Conservation (phyloP, 2,329 filamentous ascomycete genomes). For the Botrytis byssoidea region DNA sequence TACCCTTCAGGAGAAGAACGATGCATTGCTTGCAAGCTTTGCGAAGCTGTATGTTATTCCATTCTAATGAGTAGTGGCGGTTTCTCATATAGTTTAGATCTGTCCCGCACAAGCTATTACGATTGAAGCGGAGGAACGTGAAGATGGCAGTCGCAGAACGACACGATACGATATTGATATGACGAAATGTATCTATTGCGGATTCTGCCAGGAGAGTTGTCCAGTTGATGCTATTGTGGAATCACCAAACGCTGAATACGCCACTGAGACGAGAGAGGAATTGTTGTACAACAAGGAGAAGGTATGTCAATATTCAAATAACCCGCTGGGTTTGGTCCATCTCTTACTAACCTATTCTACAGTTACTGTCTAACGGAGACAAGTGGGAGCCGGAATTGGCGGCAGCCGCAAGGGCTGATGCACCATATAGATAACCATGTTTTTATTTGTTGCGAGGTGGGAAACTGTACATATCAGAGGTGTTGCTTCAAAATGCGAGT, state of each 20-base stretch:
- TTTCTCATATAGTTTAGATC: constrained; percentile 51
- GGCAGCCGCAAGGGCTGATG: constrained; percentile 86
- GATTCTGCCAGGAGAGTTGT: constrained; percentile 98
- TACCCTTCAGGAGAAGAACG: constrained; percentile 98
- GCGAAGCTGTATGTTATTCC: constrained; percentile 68
- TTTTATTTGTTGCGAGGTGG: constrained; percentile 14
- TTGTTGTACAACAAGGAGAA: constrained; percentile 93
- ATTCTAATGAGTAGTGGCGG: not conserved
- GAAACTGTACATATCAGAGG: constrained; percentile 20
- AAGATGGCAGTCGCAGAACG: constrained; percentile 90
- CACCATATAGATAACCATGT: constrained; percentile 74
- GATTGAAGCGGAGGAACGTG: constrained; percentile 97
- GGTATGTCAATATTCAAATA: constrained; percentile 46
- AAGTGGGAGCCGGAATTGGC: constrained; percentile 98
- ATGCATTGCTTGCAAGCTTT: constrained; percentile 99
- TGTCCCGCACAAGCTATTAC: constrained; percentile 98
- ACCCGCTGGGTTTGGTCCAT: no score
- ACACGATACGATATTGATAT: constrained; percentile 99
- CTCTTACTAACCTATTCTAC: constrained; percentile 42
- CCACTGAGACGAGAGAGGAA: constrained; percentile 82
- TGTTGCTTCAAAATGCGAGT: constrained; percentile 14
- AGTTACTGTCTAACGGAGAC: constrained; percentile 83
- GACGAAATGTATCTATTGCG: constrained; percentile 99
- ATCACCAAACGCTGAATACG: constrained; percentile 71
- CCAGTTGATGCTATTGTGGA: constrained; percentile 93